Conservation (phyloP, 495 filamentous ascomycete genomes). For the Talaromyces wortmannii region DNA sequence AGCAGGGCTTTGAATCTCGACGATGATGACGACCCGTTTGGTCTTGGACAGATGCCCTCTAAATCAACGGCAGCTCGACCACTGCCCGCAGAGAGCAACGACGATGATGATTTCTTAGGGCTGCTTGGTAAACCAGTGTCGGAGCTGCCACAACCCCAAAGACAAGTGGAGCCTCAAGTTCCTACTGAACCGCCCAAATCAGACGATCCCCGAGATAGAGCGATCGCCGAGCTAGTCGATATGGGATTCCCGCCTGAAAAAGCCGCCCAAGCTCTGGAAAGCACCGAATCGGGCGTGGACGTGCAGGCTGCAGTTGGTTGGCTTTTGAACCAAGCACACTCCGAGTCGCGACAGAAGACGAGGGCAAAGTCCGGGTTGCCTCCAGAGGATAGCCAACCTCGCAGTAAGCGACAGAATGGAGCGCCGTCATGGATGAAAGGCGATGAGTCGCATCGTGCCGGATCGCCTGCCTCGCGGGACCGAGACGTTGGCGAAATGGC, state of each 20-base stretch:
- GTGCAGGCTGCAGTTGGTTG: constrained; percentile 85
- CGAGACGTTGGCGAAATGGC: constrained; percentile 75
- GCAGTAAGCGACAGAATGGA: constrained; percentile 23
- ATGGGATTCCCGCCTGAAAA: constrained; percentile 89
- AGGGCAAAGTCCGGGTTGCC: constrained; percentile 9
- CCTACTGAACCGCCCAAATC: constrained; percentile 22
- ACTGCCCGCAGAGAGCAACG: constrained; percentile 15
- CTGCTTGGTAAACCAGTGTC: constrained; percentile 82
- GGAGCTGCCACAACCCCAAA: constrained; percentile 50
- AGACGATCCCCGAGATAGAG: constrained; percentile 63
- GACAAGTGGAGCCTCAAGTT: constrained; percentile 28
- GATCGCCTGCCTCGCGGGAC: constrained; percentile 55
- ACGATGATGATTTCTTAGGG: constrained; percentile 84
- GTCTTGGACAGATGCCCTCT: constrained; percentile 59
- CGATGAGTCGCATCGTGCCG: constrained; percentile 17
- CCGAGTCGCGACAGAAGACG: constrained; percentile 58
- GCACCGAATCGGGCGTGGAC: constrained; percentile 72
- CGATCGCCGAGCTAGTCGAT: constrained; percentile 85
- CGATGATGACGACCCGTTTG: constrained; percentile 80
- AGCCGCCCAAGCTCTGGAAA: constrained; percentile 65
- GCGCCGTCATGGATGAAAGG: constrained; percentile 41
- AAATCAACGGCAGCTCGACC: constrained; percentile 24
- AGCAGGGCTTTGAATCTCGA: constrained; percentile 6
- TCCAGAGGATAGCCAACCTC: neutral
- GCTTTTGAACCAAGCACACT: constrained; percentile 85